Evolutionary conservation across 805 yeast species (phyloP), one percentile per base, ranked within the genome.

Genomic region (Candida sonorensis): DNA sequence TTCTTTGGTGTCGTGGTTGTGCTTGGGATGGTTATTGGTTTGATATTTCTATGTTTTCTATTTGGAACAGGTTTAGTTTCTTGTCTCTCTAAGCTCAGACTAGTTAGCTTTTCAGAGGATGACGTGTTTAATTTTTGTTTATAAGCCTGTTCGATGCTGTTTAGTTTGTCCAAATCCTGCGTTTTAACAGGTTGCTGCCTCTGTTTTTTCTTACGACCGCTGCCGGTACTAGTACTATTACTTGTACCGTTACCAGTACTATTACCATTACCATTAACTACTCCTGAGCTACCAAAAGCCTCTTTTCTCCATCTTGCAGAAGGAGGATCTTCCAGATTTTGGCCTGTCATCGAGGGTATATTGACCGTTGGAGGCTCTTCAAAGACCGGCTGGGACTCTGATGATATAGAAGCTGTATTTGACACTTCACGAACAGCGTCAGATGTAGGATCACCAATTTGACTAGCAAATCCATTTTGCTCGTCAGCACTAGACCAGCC

Each of bases 261-360:
- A n/a, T n/a, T n/a, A n/a, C n/a, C n/a, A n/a, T n/a, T n/a, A n/a
- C n/a, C n/a, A n/a, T n/a, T n/a, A n/a, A n/a, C n/a, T n/a, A n/a
- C n/a, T n/a, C n/a, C n/a, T n/a, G n/a, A n/a, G n/a, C n/a, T 67
- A 75, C 81, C 69, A 29, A 69, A 53, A 12, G 75, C 62, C 28
- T 75, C 81, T 40, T 68, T 73, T 46, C 69, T 73, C 23, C 72
- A 59, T 46, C 72, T 78, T 4, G 64, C 55, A 12, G 75, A 71
- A 7, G 95, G 95, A 5, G 67, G 66, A n/a, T 72, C 66, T 41
- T 75, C 84, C 33, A 86, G 56, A 4, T 92, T 81, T 25, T 75
- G 64, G 2, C 96, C 95, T 0, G 90, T 79, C 23, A 75, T 74
- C 26, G 83, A 76, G 9, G 60, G 53, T 0, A 81, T 75, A 23